Evolutionary conservation across 2,329 filamentous ascomycete genomes (phyloP).

Genomic region (Lomentospora prolificans): DNA sequence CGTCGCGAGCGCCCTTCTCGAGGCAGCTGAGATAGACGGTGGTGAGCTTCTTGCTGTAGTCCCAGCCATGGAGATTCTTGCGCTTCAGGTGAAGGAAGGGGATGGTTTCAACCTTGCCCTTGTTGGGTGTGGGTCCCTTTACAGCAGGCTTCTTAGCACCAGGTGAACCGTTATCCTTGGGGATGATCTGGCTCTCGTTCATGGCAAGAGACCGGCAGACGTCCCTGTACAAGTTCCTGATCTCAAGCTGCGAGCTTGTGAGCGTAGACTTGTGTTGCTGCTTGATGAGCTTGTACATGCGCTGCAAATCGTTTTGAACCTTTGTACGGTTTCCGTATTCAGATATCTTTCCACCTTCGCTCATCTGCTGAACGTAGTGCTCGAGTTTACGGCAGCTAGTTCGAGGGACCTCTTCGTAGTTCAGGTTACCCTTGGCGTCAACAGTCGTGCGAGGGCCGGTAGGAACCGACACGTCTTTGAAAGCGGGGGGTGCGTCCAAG

Average conservation of each 20-base stretch:
- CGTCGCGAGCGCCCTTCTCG: slow-evolving; percentile 76
- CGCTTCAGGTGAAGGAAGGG: slow-evolving; percentile 96
- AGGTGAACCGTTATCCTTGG: slow-evolving; percentile 61
- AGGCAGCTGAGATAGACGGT: slow-evolving; percentile 85
- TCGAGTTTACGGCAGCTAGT: slow-evolving; percentile 91
- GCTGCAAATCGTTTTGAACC: slow-evolving; percentile 89
- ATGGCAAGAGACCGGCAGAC: slow-evolving; percentile 90
- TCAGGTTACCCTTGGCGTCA: slow-evolving; percentile 83
- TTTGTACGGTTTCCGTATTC: slow-evolving; percentile 98
- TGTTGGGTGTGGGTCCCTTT: slow-evolving; percentile 45
- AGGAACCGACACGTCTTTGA: slow-evolving; percentile 90
- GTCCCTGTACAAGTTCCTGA: slow-evolving; percentile 89
- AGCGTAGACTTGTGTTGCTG: slow-evolving; percentile 89
- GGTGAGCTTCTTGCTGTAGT: slow-evolving; percentile 98
- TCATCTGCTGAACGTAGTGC: slow-evolving; percentile 98
- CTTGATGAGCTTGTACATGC: slow-evolving; percentile 96
- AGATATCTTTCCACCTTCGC: slow-evolving; percentile 93
- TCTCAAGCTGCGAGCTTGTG: slow-evolving; percentile 91
- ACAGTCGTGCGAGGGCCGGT: slow-evolving; percentile 90
- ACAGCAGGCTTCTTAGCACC: slow-evolving; percentile 38
- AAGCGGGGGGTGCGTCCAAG: slow-evolving; percentile 70
- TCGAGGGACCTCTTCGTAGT: slow-evolving; percentile 79
- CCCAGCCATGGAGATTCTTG: slow-evolving; percentile 89
- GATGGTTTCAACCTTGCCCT: slow-evolving; percentile 94
- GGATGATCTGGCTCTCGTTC: slow-evolving; percentile 97